A percentile compares a stretch with the other conserved stretches of the same genome.
phyloP scores from a whole-genome alignment of 2,329 filamentous ascomycete genomes.

The Chalara sp. region DNA sequence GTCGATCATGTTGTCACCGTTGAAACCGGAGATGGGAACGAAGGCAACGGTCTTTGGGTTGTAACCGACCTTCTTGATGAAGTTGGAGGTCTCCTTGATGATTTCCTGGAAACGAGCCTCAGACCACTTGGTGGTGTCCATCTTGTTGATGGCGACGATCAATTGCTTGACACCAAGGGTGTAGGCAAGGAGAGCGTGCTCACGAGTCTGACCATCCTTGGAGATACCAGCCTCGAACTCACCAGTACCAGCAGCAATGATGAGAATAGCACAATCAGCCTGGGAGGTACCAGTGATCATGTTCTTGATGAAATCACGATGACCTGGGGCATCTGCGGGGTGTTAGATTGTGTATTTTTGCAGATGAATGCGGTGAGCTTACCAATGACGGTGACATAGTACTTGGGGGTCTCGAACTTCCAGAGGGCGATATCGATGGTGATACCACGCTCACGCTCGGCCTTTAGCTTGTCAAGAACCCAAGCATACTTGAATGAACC shows the following conservation, averaged over 20 bases:
- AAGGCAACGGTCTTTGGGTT: conserved; percentile 98
- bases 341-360: conserved; percentile 1
- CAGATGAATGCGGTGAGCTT: conserved; percentile 31
- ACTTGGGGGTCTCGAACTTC: conserved; percentile 99
- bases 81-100: conserved; percentile 99
- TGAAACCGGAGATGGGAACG: conserved; percentile 99
- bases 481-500: conserved; percentile 99
- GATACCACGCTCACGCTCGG: conserved; percentile 99
- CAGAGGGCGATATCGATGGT: conserved; percentile 99
- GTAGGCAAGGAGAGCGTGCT: conserved; percentile 99
- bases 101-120: conserved; percentile 97
- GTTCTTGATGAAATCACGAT: conserved; percentile 99
- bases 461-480: conserved; percentile 99
- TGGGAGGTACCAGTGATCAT: conserved; percentile 99
- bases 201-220: conserved; percentile 99
- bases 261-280: conserved; percentile 99
- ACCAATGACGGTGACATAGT: conserved; percentile 97
- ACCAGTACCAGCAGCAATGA: conserved; percentile 99
- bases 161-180: conserved; percentile 99
- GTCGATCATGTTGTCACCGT: conserved; percentile 99
- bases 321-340: conserved; percentile 78
- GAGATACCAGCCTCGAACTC: conserved; percentile 99
- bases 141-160: conserved; percentile 99
- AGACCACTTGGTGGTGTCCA: conserved; percentile 99
- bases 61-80: conserved; percentile 99